phyloP scores from a whole-genome alignment of 106 monocot genomes.

The Vanilla planifolia region DNA sequence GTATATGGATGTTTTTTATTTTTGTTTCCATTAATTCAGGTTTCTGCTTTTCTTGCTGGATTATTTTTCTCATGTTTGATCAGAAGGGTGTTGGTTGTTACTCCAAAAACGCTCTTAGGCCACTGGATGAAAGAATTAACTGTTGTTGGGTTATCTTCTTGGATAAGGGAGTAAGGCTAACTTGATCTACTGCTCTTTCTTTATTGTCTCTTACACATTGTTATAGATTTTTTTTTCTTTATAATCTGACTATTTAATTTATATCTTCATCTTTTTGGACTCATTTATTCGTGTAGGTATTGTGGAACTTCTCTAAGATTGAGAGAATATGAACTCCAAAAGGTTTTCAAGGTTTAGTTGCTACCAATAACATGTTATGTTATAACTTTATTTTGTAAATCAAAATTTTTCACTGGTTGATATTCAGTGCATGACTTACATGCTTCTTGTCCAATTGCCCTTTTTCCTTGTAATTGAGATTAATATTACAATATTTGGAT shows the following conservation, averaged over 20 bases:
- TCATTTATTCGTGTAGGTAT: too few species aligned
- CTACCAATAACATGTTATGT: too few species aligned
- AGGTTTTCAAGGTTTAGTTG: too few species aligned
- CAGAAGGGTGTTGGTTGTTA: slow-evolving; percentile 75
- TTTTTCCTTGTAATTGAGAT: background rate
- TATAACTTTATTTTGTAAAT: too few species aligned
- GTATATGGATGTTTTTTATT: slow-evolving; percentile 1
- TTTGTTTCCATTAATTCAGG: slow-evolving; percentile 30
- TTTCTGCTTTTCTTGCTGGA: slow-evolving; percentile 85
- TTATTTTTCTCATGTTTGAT: slow-evolving; percentile 76
- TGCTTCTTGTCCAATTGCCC: too few species aligned
- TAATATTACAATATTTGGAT: background rate
- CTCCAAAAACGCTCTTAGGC: slow-evolving; percentile 88
- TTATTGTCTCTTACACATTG: slow-evolving; percentile 12
- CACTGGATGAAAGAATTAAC: slow-evolving; percentile 95
- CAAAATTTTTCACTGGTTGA: too few species aligned
- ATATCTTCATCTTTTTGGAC: too few species aligned
- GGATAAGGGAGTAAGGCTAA: slow-evolving; percentile 66
- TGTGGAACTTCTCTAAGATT: too few species aligned
- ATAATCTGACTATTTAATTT: too few species aligned
- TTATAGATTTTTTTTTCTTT: too few species aligned
- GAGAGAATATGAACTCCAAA: too few species aligned
- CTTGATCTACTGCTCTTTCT: background rate
- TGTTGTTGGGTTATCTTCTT: slow-evolving; percentile 65
- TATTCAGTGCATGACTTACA: too few species aligned